phyloP scores from a whole-genome alignment of 371 early-diverging fungal genomes.

The Apophysomyces sp. region DNA sequence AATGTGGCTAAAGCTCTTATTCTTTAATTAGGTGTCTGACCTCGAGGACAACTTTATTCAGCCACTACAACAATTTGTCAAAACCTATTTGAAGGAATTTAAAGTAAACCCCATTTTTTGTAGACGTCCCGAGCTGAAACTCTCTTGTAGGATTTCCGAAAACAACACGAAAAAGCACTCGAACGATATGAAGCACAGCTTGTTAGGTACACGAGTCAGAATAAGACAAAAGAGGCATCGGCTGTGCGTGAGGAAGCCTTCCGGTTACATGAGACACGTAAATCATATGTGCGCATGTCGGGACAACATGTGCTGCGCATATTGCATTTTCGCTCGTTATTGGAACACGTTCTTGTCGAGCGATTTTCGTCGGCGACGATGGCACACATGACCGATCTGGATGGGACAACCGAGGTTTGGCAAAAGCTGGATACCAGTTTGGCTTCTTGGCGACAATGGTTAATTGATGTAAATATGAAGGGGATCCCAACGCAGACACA shows the following conservation, averaged over 20 bases:
- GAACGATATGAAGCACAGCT: constrained; percentile 69
- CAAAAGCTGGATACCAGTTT: constrained; percentile 32
- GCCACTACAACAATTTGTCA: constrained; percentile 62
- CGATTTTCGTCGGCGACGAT: constrained; percentile 35
- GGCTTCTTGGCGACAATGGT: constrained; percentile 47
- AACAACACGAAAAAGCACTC: constrained; percentile 55
- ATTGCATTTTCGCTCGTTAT: constrained; percentile 37
- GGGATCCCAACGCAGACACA: neutral
- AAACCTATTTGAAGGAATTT: constrained; percentile 63
- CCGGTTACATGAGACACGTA: constrained; percentile 64
- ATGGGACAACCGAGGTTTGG: constrained; percentile 41
- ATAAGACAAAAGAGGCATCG: constrained; percentile 67
- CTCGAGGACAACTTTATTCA: constrained; percentile 59
- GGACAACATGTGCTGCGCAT: constrained; percentile 47
- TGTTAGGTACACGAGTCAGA: constrained; percentile 52
- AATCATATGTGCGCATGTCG: constrained; percentile 59
- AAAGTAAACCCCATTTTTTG: constrained; percentile 15
- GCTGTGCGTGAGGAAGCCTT: constrained; percentile 74
- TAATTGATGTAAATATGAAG: constrained; percentile 32
- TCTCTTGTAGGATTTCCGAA: constrained; percentile 48
- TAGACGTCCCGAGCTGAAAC: neutral
- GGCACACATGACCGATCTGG: constrained; percentile 41
- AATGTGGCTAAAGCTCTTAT: constrained; percentile 1
- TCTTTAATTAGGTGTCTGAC: constrained; percentile 17
- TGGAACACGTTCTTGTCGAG: constrained; percentile 44